Base-by-base conservation (phyloP, 1,284 basidiomycete genomes). In the Lentinula novae-zelandiae region DNA sequence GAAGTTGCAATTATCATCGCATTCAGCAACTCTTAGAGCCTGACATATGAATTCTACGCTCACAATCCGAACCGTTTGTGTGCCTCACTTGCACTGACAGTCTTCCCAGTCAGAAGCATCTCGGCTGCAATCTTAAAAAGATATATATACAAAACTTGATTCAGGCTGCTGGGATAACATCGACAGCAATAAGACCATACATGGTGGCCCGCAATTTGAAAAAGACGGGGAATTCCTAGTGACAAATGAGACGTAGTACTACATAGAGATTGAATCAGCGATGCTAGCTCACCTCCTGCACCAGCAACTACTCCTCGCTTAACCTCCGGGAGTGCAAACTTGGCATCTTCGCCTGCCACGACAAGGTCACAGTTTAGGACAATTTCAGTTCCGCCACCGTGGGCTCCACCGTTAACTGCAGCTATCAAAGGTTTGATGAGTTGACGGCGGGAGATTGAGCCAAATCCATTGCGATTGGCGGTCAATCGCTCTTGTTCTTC, bases 291-390 rank as follows among this genome's bases (percentile, higher is more conserved):
- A 82, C 91, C 92, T 67, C 93, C 93, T 67, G 88, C 85, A 9
- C 82, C 76, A 8, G 90, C 92, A 22, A 89, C 72, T 1, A 93
- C 92, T 0, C 93, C 93, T 48, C 90, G 80, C 70, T 86, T 87
- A 2, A 93, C 93, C 68, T 95, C 93, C 0, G 92, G 92, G 39
- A 95, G 78, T 2, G 83, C 90, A 63, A 96, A 89, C 60, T 82
- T 83, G 5, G 90, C 87, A 10, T 86, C 81, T 50, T 86, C 78
- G 60, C 79, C 82, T 1, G 92, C 88, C n/a, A 96, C 75, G 36
- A 94, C 90, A 31, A 95, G 71, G 70, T 95, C 93, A 66, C 90
- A 93, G 65, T 95, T 95, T 8, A 94, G 70, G 0, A 92, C 65
- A 55, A 93, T 83, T 70, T 95, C 93, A 48, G 85, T 79, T 1